phyloP scores from a whole-genome alignment of 2,329 filamentous ascomycete genomes.

The Xylariaceae sp. region DNA sequence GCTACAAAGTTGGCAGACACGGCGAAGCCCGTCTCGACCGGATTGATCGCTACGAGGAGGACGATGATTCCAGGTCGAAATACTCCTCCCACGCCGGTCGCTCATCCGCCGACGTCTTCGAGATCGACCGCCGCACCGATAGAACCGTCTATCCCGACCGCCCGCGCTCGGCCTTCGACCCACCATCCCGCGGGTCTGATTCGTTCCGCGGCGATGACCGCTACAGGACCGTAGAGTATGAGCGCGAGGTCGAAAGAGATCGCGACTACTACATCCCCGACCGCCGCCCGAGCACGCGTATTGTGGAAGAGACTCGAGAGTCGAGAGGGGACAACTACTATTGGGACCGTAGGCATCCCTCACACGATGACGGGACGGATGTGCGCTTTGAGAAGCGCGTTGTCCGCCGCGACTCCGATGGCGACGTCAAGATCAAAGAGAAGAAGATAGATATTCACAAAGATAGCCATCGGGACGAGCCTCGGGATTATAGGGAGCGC shows the following conservation, averaged over 20 bases:
- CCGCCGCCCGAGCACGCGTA: constrained; percentile 27
- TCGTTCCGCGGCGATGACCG: constrained; percentile 39
- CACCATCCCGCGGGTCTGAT: constrained; percentile 25
- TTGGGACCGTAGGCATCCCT: constrained; percentile 40
- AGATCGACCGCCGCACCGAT: constrained; percentile 38
- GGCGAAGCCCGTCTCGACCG: constrained; percentile 23
- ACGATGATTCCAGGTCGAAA: constrained; percentile 20
- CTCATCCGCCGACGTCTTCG: constrained; percentile 20
- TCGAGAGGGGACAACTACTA: constrained; percentile 36
- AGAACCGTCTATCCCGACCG: constrained; percentile 45
- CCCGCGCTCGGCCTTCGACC: constrained; percentile 50
- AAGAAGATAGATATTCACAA: constrained; percentile 44
- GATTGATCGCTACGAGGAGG: constrained; percentile 27
- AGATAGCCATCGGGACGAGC: constrained; percentile 24
- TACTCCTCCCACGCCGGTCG: constrained; percentile 24
- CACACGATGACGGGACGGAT: constrained; percentile 40
- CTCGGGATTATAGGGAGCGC: constrained; percentile 28
- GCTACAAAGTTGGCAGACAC: constrained; percentile 33
- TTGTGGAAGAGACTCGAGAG: constrained; percentile 43
- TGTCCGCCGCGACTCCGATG: constrained; percentile 41
- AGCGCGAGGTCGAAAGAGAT: constrained; percentile 31
- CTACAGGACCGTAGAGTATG: constrained; percentile 27
- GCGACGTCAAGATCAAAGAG: constrained; percentile 55
- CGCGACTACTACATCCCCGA: constrained; percentile 25
- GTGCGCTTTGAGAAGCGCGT: constrained; percentile 43